phyloP scores from a whole-genome alignment of 768 basidiomycete genomes.

The Asterophora parasitica region DNA sequence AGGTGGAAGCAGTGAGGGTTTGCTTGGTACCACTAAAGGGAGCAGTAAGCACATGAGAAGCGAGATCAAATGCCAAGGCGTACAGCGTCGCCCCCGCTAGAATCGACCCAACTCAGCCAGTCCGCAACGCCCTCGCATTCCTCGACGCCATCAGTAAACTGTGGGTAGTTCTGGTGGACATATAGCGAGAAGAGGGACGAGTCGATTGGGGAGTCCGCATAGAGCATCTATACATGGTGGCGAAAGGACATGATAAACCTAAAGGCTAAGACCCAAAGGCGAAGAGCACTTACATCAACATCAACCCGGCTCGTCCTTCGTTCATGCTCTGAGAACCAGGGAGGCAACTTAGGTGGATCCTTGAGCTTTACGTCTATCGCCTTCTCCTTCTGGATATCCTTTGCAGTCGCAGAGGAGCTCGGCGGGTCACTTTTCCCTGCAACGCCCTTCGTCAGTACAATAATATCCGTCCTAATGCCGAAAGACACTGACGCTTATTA shows the following conservation, averaged over 20 bases:
- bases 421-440: constrained; percentile 75
- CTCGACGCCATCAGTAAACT: constrained; percentile 76
- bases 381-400: constrained; percentile 59
- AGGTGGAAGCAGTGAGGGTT: constrained; percentile 88
- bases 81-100: constrained; percentile 60
- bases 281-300: constrained; percentile 66
- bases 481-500: constrained; percentile 75
- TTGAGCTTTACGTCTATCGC: constrained; percentile 50
- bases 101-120: constrained; percentile 74
- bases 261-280: no score
- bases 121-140: constrained; percentile 68
- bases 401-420: constrained; percentile 47
- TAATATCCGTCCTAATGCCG: neutral
- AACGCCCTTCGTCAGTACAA: constrained; percentile 5
- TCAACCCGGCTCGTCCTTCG: constrained; percentile 71
- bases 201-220: constrained; percentile 87
- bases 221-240: constrained; percentile 31
- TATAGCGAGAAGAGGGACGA: constrained; percentile 85
- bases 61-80: constrained; percentile 13
- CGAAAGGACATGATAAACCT: neutral
- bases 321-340: constrained; percentile 53
- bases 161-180: constrained; percentile 89
- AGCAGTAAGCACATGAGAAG: neutral
- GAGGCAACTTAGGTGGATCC: constrained; percentile 54
- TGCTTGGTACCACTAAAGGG: constrained; percentile 55